Base-by-base conservation (phyloP, 2,329 filamentous ascomycete species). In the Xylaria multiplex region DNA sequence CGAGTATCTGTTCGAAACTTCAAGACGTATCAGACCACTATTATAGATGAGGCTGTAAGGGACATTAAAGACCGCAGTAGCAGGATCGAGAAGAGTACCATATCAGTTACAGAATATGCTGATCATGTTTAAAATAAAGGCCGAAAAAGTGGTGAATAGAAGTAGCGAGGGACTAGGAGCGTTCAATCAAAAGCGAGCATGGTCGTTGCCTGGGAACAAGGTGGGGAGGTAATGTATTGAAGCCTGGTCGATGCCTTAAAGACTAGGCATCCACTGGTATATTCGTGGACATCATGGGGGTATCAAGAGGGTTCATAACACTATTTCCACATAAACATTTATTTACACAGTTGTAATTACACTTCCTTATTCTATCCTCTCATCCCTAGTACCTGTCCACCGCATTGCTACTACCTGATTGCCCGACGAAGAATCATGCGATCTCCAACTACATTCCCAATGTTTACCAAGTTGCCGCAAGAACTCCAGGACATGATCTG, bases 1-100 rank as follows among this genome's bases (percentile, higher is more conserved):
- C 70, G 68, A 2, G 73, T 76, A 11, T 70, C 75, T 1, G 75
- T 75, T 11, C 68, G 71, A 32, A 61, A 70, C 9, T 76, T 76
- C 56, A 74, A 71, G 56, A 66, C 42, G 1, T 76, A 73, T 32
- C 63, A 70, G 46, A 76, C 75, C 1, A 71, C 64, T 0, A 75
- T 75, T 22, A 64, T 70, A 19, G 69, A 69, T 9, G 69, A 75
- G 45, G 74, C 74, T 14, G 19, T 71, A 48, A 73, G 68, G 43
- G 73, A 74, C 49, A 53, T 75, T 3, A 64, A 73, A 55, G 42
- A 45, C 16, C 58, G 63, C 54, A 59, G 40, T 16, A 53, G 46
- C 14, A 63, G 27, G 8, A 40, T 54, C 7, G 66, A 64, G 14
- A 69, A 70, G 66, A 56, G 56, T 24, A n/a, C 24, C 1, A 3